Base-by-base conservation (phyloP, 257 asterid genomes). In the Ilex aquifolium region DNA sequence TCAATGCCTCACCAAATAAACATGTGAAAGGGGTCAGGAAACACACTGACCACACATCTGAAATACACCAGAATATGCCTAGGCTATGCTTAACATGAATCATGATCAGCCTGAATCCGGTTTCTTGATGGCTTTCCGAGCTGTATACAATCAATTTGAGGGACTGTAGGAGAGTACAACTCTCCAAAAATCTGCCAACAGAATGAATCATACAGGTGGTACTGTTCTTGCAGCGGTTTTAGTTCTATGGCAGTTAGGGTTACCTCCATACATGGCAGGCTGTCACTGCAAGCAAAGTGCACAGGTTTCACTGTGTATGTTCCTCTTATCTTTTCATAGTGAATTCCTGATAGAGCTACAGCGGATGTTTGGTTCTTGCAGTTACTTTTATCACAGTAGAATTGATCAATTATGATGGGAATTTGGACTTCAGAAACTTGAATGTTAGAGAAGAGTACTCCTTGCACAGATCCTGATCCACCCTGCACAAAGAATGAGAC, bases 121-220 rank as follows among this genome's bases (percentile, higher is more conserved):
- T 77, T 92, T 65, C 81, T 73, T n/a, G 93, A 44, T 21, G 97
- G 99, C 74, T 82, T 90, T 1, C 96, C 95, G 1, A 76, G 40
- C 57, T 69, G 83, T 27, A 93, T 49, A 53, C 99, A 93, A n/a
- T 67, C 63, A 5, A 93, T 72, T 0, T 96, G 95, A 53, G 99
- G 99, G 13, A 80, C 44, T 0, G 96, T 73, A 0, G 96, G 95
- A 46, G 99, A 55, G 36, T 66, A 79, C n/a, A 87, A 74, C 71
- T 87, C 85, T 4, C 99, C 99, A 49, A 76, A 93, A 0, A 95
- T 66, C 69, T 84, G 81, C 99, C 99, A 93, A 64, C 99, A 93
- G 11, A 44, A 93, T 21, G 99, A 96, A 31, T 90, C 95, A 7
- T 90, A 90, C 90, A 93, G 70, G 50, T 84, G 97, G 67, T 90